Evolutionary conservation across 2,329 filamentous ascomycete species (phyloP), one percentile per base, ranked within the genome.

Genomic region (Dothidotthia symphoricarpi): DNA sequence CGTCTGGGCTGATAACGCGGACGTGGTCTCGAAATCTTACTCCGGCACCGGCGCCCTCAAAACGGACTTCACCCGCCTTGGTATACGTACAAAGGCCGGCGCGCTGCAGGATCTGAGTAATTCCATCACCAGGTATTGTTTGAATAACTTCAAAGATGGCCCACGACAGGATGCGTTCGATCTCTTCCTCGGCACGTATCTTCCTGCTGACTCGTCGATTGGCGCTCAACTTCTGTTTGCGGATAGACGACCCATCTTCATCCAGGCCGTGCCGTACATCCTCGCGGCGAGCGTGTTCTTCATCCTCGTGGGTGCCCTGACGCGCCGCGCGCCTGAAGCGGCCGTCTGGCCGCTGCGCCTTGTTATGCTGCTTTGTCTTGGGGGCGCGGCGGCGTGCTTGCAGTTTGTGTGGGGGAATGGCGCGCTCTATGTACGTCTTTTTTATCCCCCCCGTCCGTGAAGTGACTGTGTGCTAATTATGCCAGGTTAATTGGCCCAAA

Each of bases 1-100:
- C 68, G 76, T 97, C 12, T 98, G 93, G 93, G 93, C 93, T 19
- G 93, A 98, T 69, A 98, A 98, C 59, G 93, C 94, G 39, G 93
- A 98, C 65, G 85, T 94, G 16, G 90, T 98, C 24, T 95, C 90
- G 13, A 85, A 81, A 53, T 84, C 88, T 0, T 98, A 98, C 68
- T 93, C 93, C 1, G 93, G 93, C 38, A 98, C 94, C 0, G 94
- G 93, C 3, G 93, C 93, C 34, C 81, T 98, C 72, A 98, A 98
- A 77, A 98, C 93, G 0, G 94, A 98, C 65, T 88, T 97, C 57
- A 98, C 93, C 2, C 84, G 93, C n/a, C 88, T 88, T 2, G 94
- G 91, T 33, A 82, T 86, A 58, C 82, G 94, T 36, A 98, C 93
- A 19, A 88, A 84, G 61, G 79, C 81, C 7, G 93, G 93, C 37